These are phyloP conservation scores for Aspergillus piperis DNA, from an alignment of 2,329 filamentous ascomycete species.

Conservation along the genomic window DNA sequence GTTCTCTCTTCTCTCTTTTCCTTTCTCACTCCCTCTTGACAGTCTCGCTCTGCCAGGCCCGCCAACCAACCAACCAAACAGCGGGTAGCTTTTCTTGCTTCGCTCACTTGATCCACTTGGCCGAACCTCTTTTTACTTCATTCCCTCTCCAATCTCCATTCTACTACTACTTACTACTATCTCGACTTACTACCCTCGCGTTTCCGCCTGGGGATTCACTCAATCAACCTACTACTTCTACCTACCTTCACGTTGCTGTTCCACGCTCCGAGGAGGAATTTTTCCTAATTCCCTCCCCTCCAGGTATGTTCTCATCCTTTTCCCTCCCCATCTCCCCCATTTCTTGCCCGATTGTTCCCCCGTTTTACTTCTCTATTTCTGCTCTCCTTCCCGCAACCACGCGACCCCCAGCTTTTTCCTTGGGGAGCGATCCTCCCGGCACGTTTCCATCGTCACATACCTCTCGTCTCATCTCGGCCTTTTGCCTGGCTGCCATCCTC, in stretches of 20 bases:
- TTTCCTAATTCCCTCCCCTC: neutral
- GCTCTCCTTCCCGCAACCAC: constrained; percentile 15
- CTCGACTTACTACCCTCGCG: neutral
- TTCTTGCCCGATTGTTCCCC: constrained; percentile 1
- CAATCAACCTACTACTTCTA: neutral
- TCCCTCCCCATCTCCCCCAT: constrained; percentile 7
- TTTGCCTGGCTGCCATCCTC: constrained; percentile 11
- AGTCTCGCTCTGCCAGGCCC: neutral
- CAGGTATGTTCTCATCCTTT: constrained; percentile 7
- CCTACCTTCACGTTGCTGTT: too few relatives aligned
- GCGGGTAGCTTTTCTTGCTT: constrained; percentile 7
- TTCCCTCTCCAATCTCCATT: constrained; percentile 1
- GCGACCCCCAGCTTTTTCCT: neutral
- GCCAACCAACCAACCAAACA: constrained; percentile 3
- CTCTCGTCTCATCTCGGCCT: constrained; percentile 7
- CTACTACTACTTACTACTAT: neutral
- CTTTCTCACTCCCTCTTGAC: neutral
- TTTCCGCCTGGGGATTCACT: neutral
- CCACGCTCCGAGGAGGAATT: neutral
- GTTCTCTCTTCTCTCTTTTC: too few relatives aligned
- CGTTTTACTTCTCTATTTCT: constrained; percentile 9
- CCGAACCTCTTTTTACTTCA: constrained; percentile 21
- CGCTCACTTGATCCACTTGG: constrained; percentile 20
- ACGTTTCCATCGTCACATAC: constrained; percentile 12
- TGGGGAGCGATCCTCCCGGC: neutral